Base-by-base conservation (phyloP, 331 rosid species). In the Stylosanthes scabra region DNA sequence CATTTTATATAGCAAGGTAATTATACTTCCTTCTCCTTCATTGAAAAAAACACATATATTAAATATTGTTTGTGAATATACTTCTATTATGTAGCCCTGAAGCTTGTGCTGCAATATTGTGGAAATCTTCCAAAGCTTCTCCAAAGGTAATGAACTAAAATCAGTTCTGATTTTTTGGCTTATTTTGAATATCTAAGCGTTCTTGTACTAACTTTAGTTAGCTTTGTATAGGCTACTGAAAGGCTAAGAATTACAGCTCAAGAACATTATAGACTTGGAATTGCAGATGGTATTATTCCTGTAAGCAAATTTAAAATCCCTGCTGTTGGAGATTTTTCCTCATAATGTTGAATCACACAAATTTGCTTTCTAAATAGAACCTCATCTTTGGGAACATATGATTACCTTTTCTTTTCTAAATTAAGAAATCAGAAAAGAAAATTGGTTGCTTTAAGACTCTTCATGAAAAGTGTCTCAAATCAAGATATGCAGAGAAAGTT, bases 31-130 rank as follows among this genome's bases (percentile, higher is more conserved):
- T 14, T 49, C 13, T 37, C 34, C 29, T 3, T 75, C 60, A n/a
- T 31, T 20, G 28, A 50, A 74, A 51, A 2, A 25, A 3, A 3
- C 37, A 31, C 5, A 31, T 31, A 49, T 49, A 28, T 60, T 63
- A 34, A 70, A 39, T 13, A 78, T 44, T 42, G 58, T 63, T 62
- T 37, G 51, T 46, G 13, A n/a, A 11, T 46, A 47, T 14, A 46
- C 59, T 58, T 47, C 39, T 39, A 61, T 31, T 4, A 29, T 29
- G 25, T 81, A 88, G 93, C 46, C 89, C 85, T 46, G 85, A 86
- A 84, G 91, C 85, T 28, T 84, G 91, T 74, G 86, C 91, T 75
- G 91, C 93, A 70, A 86, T 88, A 70, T 69, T 88, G 81, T 88
- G 93, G 91, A 88, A 86, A 75, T 81, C 86, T 77, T 84, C 93